Conservation (phyloP, 257 asterid species). For the Plectranthus barbatus region DNA sequence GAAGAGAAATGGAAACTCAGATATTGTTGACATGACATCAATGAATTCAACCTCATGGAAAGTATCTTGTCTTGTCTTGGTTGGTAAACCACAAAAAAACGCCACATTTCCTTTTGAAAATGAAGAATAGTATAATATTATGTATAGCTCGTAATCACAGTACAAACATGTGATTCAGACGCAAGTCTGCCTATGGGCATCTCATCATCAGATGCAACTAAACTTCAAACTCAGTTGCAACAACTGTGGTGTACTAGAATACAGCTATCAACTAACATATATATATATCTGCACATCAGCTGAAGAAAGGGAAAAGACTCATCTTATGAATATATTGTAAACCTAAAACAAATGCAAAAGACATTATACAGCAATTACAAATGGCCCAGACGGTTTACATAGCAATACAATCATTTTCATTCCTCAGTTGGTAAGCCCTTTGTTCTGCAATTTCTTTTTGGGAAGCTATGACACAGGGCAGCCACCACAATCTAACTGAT, state of each 20-base stretch:
- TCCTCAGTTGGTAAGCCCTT: neutral
- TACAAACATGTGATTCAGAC: neutral
- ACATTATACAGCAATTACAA: conserved; percentile 13
- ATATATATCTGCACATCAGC: conserved; percentile 5
- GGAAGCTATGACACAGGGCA: neutral
- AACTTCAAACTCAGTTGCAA: neutral
- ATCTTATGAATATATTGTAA: neutral
- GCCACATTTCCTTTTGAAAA: neutral
- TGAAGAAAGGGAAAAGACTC: neutral
- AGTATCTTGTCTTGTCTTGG: too few relatives aligned
- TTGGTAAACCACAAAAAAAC: too few relatives aligned
- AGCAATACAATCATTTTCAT: neutral
- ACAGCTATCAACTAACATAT: neutral
- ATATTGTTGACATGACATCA: too few relatives aligned
- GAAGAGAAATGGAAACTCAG: too few relatives aligned
- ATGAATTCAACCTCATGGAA: too few relatives aligned
- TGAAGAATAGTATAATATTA: too few relatives aligned
- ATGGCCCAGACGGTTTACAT: neutral
- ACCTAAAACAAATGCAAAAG: neutral
- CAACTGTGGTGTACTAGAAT: neutral
- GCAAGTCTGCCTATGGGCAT: neutral
- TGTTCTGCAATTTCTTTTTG: neutral
- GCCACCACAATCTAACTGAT: neutral
- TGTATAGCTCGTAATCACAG: neutral
- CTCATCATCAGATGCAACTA: neutral